Percentiles rank a stretch among this genome's conserved stretches.
Evolutionary conservation across 352 stramenopile species (phyloP).

Genomic region (Globisporangium cederbergense): DNA sequence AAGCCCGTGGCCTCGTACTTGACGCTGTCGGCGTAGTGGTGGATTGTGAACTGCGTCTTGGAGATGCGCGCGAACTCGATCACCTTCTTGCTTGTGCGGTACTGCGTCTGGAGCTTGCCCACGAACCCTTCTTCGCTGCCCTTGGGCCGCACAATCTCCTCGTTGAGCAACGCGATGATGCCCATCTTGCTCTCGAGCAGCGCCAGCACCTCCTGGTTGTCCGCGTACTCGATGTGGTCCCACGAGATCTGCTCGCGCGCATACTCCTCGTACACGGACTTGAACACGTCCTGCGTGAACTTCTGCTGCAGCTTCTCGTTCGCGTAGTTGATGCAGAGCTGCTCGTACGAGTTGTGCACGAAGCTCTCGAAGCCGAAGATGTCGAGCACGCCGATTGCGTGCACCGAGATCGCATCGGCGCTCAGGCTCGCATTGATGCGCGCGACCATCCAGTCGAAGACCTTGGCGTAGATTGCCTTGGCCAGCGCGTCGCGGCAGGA

Average conservation of each 20-base stretch:
- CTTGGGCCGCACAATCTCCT: conserved; percentile 79
- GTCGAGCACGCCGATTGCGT: conserved; percentile 83
- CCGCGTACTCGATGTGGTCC: conserved; percentile 75
- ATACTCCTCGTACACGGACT: conserved; percentile 77
- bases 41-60: conserved; percentile 87
- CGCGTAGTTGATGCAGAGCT: conserved; percentile 87
- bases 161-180: conserved; percentile 79
- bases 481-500: conserved; percentile 91
- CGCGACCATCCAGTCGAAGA: conserved; percentile 96
- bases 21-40: conserved; percentile 93
- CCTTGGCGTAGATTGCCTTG: conserved; percentile 92
- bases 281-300: conserved; percentile 90
- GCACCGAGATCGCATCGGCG: conserved; percentile 23
- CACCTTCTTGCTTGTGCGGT: conserved; percentile 47
- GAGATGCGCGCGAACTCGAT: conserved; percentile 70
- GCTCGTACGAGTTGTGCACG: conserved; percentile 86
- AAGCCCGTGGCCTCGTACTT: conserved; percentile 90
- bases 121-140: conserved; percentile 70
- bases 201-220: conserved; percentile 75
- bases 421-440: conserved; percentile 79
- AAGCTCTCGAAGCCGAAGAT: conserved; percentile 92
- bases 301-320: conserved; percentile 89
- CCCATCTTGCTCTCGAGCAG: conserved; percentile 78
- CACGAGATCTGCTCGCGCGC: conserved; percentile 66
- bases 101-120: conserved; percentile 47